A percentile compares a stretch with the other conserved stretches of the same genome.
phyloP scores from a whole-genome alignment of 768 basidiomycete genomes.

The Leccinum disarticulatum region DNA sequence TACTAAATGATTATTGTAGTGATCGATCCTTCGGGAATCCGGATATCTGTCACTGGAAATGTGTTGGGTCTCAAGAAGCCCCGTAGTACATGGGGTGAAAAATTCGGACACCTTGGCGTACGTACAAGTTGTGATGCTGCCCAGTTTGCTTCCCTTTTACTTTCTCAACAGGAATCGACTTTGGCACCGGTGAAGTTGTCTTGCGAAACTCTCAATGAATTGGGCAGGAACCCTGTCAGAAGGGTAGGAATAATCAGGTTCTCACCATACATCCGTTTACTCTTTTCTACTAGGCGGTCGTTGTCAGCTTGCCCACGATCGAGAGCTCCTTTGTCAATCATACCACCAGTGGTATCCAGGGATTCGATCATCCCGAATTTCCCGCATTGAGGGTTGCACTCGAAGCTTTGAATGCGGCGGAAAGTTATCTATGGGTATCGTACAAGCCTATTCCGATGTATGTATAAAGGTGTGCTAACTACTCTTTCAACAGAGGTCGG shows the following conservation, averaged over 20 bases:
- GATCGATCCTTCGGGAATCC: slow-evolving; percentile 75
- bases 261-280: slow-evolving; percentile 1
- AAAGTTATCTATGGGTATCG: slow-evolving; percentile 90
- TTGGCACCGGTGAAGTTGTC: slow-evolving; percentile 69
- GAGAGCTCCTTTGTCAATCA: slow-evolving; percentile 88
- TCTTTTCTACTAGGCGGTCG: slow-evolving; percentile 60
- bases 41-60: slow-evolving; percentile 91
- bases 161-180: slow-evolving; percentile 40
- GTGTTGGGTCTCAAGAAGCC: slow-evolving; percentile 69
- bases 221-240: slow-evolving; percentile 71
- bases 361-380: slow-evolving; percentile 80
- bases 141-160: background rate
- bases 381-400: slow-evolving; percentile 83
- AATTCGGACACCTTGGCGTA: slow-evolving; percentile 61
- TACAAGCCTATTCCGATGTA: background rate
- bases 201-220: slow-evolving; percentile 64
- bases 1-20: slow-evolving; percentile 45
- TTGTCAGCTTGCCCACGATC: slow-evolving; percentile 89
- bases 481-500: slow-evolving; percentile 60
- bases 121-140: slow-evolving; percentile 38
- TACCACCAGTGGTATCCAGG: slow-evolving; percentile 73
- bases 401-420: slow-evolving; percentile 88
- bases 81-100: slow-evolving; percentile 67
- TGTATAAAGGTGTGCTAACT: slow-evolving; percentile 8
- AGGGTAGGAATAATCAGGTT: slow-evolving; percentile 46